Conservation (phyloP, 129 eudicot species). For the Solidago caesia region DNA sequence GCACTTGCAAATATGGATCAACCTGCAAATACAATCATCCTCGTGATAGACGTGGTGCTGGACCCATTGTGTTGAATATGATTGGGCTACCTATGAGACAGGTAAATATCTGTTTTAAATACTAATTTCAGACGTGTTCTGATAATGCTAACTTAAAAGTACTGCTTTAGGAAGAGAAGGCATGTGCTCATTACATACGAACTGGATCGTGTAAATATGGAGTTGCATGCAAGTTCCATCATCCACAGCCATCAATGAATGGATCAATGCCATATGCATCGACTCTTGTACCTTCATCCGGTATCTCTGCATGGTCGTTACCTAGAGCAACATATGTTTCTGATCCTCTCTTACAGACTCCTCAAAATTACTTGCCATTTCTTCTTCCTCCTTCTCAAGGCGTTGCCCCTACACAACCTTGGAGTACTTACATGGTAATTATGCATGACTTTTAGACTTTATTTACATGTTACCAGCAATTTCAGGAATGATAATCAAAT, state of each 20-base stretch:
- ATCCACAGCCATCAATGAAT: conserved; percentile 61
- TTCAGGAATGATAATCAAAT: neutral
- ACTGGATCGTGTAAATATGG: conserved; percentile 87
- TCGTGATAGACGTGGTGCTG: conserved; percentile 57
- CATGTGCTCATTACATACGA: conserved; percentile 71
- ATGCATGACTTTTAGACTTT: neutral
- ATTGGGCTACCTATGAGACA: conserved; percentile 78
- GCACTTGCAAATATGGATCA: conserved; percentile 87
- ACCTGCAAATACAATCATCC: conserved; percentile 92
- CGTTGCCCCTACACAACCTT: conserved; percentile 46
- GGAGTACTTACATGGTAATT: conserved; percentile 70
- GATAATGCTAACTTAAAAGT: conserved; percentile 1
- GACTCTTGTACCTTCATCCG: conserved; percentile 44
- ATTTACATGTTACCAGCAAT: neutral
- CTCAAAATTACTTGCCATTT: conserved; percentile 60
- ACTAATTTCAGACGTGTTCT: neutral
- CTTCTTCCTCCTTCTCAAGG: conserved; percentile 55
- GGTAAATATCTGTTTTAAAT: conserved; percentile 39
- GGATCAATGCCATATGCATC: conserved; percentile 45
- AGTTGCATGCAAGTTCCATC: conserved; percentile 76
- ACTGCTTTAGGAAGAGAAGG: conserved; percentile 56
- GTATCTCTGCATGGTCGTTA: conserved; percentile 51
- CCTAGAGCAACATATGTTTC: conserved; percentile 55
- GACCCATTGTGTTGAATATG: conserved; percentile 48
- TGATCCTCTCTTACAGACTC: conserved; percentile 44